Conservation (phyloP, 2,329 filamentous ascomycete genomes). For the Ceratocystis huliohia region DNA sequence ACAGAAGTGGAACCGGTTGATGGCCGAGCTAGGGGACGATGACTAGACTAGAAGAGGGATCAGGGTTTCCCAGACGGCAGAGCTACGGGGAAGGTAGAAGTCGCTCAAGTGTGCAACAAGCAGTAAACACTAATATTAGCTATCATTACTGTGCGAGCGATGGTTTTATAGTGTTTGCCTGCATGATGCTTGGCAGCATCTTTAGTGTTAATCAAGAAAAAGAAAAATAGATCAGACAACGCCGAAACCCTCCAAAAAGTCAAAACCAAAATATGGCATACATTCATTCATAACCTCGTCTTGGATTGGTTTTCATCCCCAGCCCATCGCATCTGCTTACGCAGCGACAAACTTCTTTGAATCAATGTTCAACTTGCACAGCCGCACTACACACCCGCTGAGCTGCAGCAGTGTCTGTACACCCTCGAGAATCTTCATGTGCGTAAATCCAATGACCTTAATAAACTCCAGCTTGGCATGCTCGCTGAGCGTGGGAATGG, state of each 20-base stretch:
- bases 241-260: not conserved
- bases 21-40: slow-evolving; percentile 44
- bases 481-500: slow-evolving; percentile 80
- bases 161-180: not conserved
- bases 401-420: slow-evolving; percentile 91
- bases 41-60: slow-evolving; percentile 25
- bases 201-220: not conserved
- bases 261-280: not conserved
- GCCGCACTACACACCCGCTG: slow-evolving; percentile 77
- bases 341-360: slow-evolving; percentile 57
- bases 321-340: not conserved
- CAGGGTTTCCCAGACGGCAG: not conserved
- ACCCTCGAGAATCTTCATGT: slow-evolving; percentile 98
- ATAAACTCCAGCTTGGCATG: slow-evolving; percentile 96
- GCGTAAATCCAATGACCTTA: slow-evolving; percentile 95
- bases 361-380: slow-evolving; percentile 96
- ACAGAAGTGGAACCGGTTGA: slow-evolving; percentile 55
- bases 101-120: not conserved
- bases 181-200: not conserved
- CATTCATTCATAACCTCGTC: slow-evolving; percentile 9
- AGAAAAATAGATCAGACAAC: slow-evolving; percentile 6
- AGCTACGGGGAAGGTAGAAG: not conserved
- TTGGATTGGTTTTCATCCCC: not conserved
- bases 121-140: not conserved
- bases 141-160: not conserved